Evolutionary conservation across 306 rosid genomes (phyloP).

Genomic region (Prosopis cineraria): DNA sequence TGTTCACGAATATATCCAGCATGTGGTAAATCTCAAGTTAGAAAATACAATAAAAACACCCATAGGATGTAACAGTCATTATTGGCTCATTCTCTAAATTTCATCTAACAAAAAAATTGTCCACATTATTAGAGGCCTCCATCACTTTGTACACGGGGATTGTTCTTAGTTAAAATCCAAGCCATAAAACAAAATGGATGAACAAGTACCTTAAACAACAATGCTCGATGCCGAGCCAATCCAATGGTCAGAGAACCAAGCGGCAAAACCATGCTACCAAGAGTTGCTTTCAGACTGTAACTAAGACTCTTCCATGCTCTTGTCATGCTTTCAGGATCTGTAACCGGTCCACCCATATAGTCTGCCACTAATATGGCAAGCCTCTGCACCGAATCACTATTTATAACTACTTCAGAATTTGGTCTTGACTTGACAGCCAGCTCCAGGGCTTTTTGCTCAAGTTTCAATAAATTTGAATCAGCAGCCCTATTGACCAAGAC

Average conservation of each 20-base stretch:
- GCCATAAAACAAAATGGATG: slow-evolving; percentile 17
- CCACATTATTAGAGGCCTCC: slow-evolving; percentile 12
- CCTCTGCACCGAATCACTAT: slow-evolving; percentile 69
- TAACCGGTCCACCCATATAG: slow-evolving; percentile 95
- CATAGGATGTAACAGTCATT: neutral
- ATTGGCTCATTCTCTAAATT: slow-evolving; percentile 18
- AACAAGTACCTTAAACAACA: slow-evolving; percentile 83
- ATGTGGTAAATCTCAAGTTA: neutral
- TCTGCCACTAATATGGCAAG: slow-evolving; percentile 85
- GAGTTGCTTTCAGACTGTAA: slow-evolving; percentile 76
- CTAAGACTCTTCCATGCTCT: slow-evolving; percentile 83
- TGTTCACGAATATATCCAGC: neutral
- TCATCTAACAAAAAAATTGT: neutral
- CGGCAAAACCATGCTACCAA: slow-evolving; percentile 97
- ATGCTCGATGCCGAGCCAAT: slow-evolving; percentile 98
- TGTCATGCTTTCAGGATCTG: slow-evolving; percentile 76
- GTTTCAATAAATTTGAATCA: slow-evolving; percentile 87
- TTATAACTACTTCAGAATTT: slow-evolving; percentile 56
- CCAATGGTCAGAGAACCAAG: slow-evolving; percentile 91
- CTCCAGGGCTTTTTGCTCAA: slow-evolving; percentile 73
- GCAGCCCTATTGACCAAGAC: slow-evolving; percentile 80
- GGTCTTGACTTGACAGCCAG: slow-evolving; percentile 62
- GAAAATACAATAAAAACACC: slow-evolving; percentile 3
- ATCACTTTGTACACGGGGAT: slow-evolving; percentile 13
- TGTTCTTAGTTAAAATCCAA: slow-evolving; percentile 27